Evolutionary conservation across 2,329 filamentous ascomycete species (phyloP), one percentile per base, ranked within the genome.

Genomic region (Decorospora gaudefroyi): DNA sequence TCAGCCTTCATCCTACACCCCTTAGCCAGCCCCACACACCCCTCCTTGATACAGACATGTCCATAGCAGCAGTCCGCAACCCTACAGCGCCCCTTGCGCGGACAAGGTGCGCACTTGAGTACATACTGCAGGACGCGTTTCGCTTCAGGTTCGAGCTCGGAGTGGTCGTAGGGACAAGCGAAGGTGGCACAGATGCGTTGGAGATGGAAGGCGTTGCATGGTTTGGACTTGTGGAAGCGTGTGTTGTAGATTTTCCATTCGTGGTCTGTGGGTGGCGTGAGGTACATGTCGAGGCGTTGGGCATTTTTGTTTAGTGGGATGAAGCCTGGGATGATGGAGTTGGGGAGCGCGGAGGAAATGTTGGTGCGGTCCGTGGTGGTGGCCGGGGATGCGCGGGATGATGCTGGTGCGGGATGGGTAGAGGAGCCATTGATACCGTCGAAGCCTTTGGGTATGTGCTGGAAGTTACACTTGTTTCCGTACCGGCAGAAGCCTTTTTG

Each of bases 161-260:
- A 61, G 53, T 81, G 78, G 35, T 80, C 76, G 52, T 70, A 79
- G 3, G 59, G 58, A 47, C 76, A 78, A 26, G 39, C 36, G 9
- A 37, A 46, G 2, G 40, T 33, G 1, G 42, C 55, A 52, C 77
- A 79, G 11, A 61, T 48, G 2, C 68, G 65, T 0, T 68, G 68
- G 0, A 81, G 65, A 42, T 79, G 74, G 45, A 72, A 72, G 18
- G 69, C 71, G 54, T 80, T 80, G 60, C 78, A 81, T 0, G 76
- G 69, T 52, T 78, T 79, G 12, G 66, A 61, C 2, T 62, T 53
- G 2, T 49, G 44, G 40, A 62, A 63, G 18, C 55, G 58, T 2
- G 37, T n/a, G 13, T 70, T 67, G 55, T 76, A 80, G 6, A 52
- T 50, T 2, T 66, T 57, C 55, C 71, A 69, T 18, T 73, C 72